Percentiles rank a stretch among this genome's conserved stretches.
These are phyloP conservation scores for Tremellales sp. DNA, from an alignment of 1,284 basidiomycete species.

Conservation along the genomic window DNA sequence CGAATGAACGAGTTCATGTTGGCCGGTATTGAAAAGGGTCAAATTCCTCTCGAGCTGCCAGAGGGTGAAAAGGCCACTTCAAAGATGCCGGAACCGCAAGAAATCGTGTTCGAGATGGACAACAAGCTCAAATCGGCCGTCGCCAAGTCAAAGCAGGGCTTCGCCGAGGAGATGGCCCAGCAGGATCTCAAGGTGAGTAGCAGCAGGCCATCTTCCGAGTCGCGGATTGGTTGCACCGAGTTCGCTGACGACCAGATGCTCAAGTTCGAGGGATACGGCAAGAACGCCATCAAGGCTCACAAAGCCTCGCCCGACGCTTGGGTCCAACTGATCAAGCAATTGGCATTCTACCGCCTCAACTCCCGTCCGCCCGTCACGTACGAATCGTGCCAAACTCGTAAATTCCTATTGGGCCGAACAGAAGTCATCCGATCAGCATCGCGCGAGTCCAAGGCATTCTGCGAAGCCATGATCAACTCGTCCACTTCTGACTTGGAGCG, in stretches of 20 bases:
- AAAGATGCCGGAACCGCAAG: constrained; percentile 56
- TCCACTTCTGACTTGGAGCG: constrained; percentile 58
- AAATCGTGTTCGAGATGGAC: constrained; percentile 71
- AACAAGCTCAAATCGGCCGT: constrained; percentile 50
- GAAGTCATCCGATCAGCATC: constrained; percentile 89
- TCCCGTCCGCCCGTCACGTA: constrained; percentile 79
- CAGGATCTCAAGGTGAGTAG: constrained; percentile 73
- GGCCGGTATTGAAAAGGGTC: constrained; percentile 70
- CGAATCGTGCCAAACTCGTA: constrained; percentile 91
- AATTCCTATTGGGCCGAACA: constrained; percentile 85
- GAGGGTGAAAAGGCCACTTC: constrained; percentile 46
- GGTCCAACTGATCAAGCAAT: constrained; percentile 92
- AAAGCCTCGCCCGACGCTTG: constrained; percentile 90
- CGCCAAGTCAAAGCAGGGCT: constrained; percentile 59
- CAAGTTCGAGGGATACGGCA: constrained; percentile 90
- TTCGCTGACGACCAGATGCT: constrained; percentile 54
- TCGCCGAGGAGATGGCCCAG: constrained; percentile 68
- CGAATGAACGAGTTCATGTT: constrained; percentile 93
- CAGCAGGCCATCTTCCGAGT: not conserved
- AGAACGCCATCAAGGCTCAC: constrained; percentile 80
- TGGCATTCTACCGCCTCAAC: constrained; percentile 86
- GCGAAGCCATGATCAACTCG: constrained; percentile 77
- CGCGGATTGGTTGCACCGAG: not conserved
- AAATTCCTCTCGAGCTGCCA: constrained; percentile 61
- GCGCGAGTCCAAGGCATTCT: constrained; percentile 78